Evolutionary conservation across 2,329 filamentous ascomycete genomes (phyloP), one percentile per base, ranked within the genome.

Genomic region (Epichloe glyceriae): DNA sequence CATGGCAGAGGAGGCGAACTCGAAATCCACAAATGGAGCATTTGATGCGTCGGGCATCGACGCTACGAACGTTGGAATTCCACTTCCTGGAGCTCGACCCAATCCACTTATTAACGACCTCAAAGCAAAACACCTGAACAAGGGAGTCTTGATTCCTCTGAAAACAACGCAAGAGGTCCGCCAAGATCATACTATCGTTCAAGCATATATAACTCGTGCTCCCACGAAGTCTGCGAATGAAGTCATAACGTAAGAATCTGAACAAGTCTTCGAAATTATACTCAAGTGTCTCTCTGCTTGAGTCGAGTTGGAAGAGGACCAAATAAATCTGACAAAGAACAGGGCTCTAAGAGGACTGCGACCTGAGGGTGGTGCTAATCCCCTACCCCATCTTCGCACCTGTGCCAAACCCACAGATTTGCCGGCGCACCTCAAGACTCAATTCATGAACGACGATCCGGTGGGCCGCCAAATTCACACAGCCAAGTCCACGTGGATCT

Each of bases 351-450:
- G 77, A 59, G 68, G 70, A 49, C 65, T 80, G 61, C 69, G 79
- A 54, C 76, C 77, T 60, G 76, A 80, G 60, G 78, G 78, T 63
- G 74, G 75, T 61, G 76, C 75, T 74, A 78, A 82, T 66, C 78
- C 76, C 72, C 71, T 84, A 59, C 76, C 80, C 68, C 82, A 91
- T 68, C 73, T 91, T 51, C 84, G 86, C 55, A 79, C 86, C 64
- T 87, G 88, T 64, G 85, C 83, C 52, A 88, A 89, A 65, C 78
- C 78, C 45, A 71, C 73, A 49, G 83, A 85, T 60, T 72, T 90
- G 8, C 84, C 85, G 10, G 69, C 74, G 26, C 81, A 84, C 58
- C 72, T 86, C 54, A 81, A 81, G 63, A 72, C 74, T 5, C 71
- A 76, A 54, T 78, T 76, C 56, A 81, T 82, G 74, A 79, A 80